Evolutionary conservation across 208 protist species (phyloP), one percentile per base, ranked within the genome.

Genomic region (Crithidia bombi): DNA sequence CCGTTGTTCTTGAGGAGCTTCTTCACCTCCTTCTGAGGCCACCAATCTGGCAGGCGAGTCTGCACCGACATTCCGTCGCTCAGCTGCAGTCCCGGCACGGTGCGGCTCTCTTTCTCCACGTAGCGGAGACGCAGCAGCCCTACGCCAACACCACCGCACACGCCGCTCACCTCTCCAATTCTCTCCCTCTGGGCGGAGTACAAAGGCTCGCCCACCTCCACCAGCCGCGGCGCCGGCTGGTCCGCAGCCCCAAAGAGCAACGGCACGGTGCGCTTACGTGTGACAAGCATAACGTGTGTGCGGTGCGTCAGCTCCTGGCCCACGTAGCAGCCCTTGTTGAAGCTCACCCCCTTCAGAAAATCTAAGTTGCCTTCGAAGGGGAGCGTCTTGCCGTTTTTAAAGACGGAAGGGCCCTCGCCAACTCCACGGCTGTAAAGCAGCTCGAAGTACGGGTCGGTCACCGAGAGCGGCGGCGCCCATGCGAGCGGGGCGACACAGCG

Each of bases 281-380:
- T 91, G 9, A 98, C 86, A n/a, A 98, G 88, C 73, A 93, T 96
- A 25, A 96, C 91, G 55, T 98, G 95, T 0, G 96, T 98, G 73
- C 97, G 89, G 54, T 96, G 93, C 0, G 95, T 98, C 19, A 98
- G 86, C 62, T 99, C 96, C 72, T 99, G 97, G 1, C 97, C 97
- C 0, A 99, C 49, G 82, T 99, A 99, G 83, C 97, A 99, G 35
- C 97, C 97, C 71, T 99, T 99, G 71, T 93, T 72, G 54, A 98
- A 99, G 71, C 81, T 82, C 19, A 99, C 86, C 10, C 90, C 96
- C 26, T 76, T 64, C 2, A 98, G 73, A n/a, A 95, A 85, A 65
- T 98, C 96, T 1, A 92, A 61, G 75, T 98, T 98, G 32, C 71
- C 83, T 67, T 99, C 96, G 33, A 98, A 95, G 1, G 96, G 96